Evolutionary conservation across 2,329 filamentous ascomycete species (phyloP), one percentile per base, ranked within the genome.

Genomic region (Scytalidium sp.): DNA sequence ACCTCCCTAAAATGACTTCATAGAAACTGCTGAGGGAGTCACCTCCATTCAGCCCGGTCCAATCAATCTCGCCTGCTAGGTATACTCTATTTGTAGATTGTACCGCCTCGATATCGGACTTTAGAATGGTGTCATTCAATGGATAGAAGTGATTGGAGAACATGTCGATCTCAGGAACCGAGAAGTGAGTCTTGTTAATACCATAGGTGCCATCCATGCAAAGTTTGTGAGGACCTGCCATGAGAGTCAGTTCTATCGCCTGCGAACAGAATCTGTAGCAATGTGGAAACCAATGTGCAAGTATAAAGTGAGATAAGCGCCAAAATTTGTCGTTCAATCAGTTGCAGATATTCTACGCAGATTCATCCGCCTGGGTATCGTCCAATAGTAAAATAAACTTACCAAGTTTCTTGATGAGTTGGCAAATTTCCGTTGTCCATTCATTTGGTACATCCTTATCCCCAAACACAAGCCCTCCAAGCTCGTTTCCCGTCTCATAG

Each of bases 91-190:
- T 54, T 2, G 57, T 66, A 6, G 53, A 50, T 49, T 66, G 67
- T 13, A 71, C 72, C 4, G 60, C 55, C 4, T 57, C 61, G 36
- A 75, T 69, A 43, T 70, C 73, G 1, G 54, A 50, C 45, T 65
- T 57, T 27, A 78, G 60, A 54, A 70, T 71, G 22, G 58, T 57
- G n/a, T 65, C 63, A 51, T 71, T 64, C 44, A 70, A 56, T 0
- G 73, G 73, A 53, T 76, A 77, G 59, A 69, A 76, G 55, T 77
- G 75, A 56, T 78, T 66, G 13, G 70, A 74, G 58, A 70, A 75
- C 21, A 76, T 68, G 53, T 77, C 75, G 3, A 77, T 62, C 53
- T 72, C 70, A 4, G 65, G 50, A 36, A 76, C 66, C 17, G 23
- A 53, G 19, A 77, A 62, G 56, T 76, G 72, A 7, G 66, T 69